phyloP scores from a whole-genome alignment of 495 filamentous ascomycete genomes.

The Usnea hakonensis region DNA sequence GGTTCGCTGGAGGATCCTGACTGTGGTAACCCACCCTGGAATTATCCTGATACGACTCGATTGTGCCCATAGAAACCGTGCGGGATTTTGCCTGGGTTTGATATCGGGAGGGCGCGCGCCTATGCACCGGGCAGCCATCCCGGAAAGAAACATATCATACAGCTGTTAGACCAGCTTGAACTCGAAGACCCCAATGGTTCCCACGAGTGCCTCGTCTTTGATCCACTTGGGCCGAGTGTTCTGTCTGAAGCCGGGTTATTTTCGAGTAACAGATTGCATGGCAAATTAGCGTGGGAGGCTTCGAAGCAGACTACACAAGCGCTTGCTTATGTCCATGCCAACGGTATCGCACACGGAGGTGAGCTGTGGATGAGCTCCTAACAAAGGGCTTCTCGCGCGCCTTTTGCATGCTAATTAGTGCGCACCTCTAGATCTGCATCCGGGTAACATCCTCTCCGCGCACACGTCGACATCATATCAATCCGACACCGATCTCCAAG shows the following conservation, averaged over 20 bases:
- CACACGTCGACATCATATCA: background rate
- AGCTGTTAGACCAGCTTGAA: slow-evolving; percentile 37
- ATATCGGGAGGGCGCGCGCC: no score
- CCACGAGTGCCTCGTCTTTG: slow-evolving; percentile 43
- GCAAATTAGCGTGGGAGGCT: slow-evolving; percentile 36
- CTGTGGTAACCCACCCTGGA: no score
- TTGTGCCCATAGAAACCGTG: no score
- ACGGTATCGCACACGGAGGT: slow-evolving; percentile 38
- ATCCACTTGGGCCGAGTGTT: slow-evolving; percentile 40
- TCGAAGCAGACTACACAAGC: slow-evolving; percentile 37
- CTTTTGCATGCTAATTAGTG: background rate
- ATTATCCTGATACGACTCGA: no score
- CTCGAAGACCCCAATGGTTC: slow-evolving; percentile 41
- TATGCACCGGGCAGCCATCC: slow-evolving; percentile 19
- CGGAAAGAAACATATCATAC: slow-evolving; percentile 30
- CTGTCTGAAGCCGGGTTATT: slow-evolving; percentile 9
- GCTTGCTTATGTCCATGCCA: slow-evolving; percentile 36
- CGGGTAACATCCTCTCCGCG: slow-evolving; percentile 42
- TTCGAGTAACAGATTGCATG: slow-evolving; percentile 31
- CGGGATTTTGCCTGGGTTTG: no score
- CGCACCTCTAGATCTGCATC: slow-evolving; percentile 33
- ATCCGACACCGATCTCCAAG: slow-evolving; percentile 8
- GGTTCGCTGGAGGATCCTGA: no score
- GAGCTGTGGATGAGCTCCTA: background rate
- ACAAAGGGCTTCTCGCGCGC: background rate